phyloP scores from a whole-genome alignment of 1,139 yeast species.

The Kluyveromyces marxianus region DNA sequence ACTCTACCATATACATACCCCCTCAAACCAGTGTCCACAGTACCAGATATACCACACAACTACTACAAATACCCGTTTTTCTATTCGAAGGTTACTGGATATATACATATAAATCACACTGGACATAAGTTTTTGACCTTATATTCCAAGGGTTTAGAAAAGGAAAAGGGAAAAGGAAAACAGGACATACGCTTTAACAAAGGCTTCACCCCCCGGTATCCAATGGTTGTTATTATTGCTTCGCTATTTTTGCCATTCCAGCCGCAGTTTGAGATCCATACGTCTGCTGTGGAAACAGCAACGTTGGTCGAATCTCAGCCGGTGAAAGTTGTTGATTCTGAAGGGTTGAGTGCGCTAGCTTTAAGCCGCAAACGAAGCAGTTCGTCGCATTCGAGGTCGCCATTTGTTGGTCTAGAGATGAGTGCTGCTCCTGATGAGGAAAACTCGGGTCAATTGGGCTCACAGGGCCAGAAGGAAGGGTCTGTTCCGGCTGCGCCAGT shows the following conservation, averaged over 20 bases:
- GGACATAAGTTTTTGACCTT: no score
- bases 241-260: slow-evolving; percentile 30
- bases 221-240: slow-evolving; percentile 29
- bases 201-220: neutral
- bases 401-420: slow-evolving; percentile 10
- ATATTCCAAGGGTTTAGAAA: no score
- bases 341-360: neutral
- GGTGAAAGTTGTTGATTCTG: slow-evolving; percentile 10
- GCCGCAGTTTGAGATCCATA: slow-evolving; percentile 29
- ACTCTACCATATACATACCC: no score
- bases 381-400: slow-evolving; percentile 19
- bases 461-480: no score
- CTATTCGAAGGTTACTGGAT: no score
- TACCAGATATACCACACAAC: no score
- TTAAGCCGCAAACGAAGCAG: slow-evolving; percentile 15
- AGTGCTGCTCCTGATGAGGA: slow-evolving; percentile 1
- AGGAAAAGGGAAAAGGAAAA: no score
- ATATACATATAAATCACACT: no score
- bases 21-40: no score
- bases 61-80: no score
- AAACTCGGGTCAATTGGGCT: neutral
- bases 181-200: no score
- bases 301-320: slow-evolving; percentile 21
- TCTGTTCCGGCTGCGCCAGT: no score
- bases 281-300: slow-evolving; percentile 19